These are phyloP conservation scores for Fomitiporia mediterranea DNA, from an alignment of 1,284 basidiomycete species.

Conservation along the genomic window DNA sequence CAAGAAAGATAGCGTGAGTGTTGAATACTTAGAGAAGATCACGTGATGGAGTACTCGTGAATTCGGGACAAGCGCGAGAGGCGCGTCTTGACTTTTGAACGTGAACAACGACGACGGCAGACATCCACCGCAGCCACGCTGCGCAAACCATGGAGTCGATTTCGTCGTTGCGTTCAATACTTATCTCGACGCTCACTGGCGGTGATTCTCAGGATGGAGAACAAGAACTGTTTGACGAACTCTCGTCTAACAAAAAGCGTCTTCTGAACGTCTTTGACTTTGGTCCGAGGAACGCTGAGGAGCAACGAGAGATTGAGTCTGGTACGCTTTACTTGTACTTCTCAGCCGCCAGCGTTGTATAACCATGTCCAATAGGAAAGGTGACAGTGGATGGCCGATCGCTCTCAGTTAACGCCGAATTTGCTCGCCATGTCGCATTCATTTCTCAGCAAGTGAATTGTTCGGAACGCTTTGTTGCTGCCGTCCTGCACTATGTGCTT, in stretches of 20 bases:
- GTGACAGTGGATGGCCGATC: conserved; percentile 53
- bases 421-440: conserved; percentile 69
- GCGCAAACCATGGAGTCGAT: conserved; percentile 25
- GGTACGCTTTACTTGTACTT: conserved; percentile 41
- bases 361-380: conserved; percentile 43
- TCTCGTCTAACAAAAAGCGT: conserved; percentile 59
- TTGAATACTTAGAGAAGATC: background rate
- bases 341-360: background rate
- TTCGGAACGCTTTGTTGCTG: conserved; percentile 72
- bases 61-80: background rate
- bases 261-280: conserved; percentile 61
- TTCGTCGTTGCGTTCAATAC: conserved; percentile 36
- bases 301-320: conserved; percentile 68
- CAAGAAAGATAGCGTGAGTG: background rate
- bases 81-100: background rate
- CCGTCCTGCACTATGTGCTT: conserved; percentile 62
- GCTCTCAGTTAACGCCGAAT: conserved; percentile 65
- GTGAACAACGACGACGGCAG: background rate
- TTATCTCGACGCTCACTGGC: conserved; percentile 37
- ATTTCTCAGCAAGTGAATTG: conserved; percentile 71
- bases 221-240: conserved; percentile 70
- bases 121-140: background rate
- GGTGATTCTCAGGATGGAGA: conserved; percentile 47
- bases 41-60: background rate
- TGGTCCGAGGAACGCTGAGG: conserved; percentile 53